Evolutionary conservation across 139 green algal genomes (phyloP), one percentile per base, ranked within the genome.

Genomic region (Tetradesmus lagerheimii): DNA sequence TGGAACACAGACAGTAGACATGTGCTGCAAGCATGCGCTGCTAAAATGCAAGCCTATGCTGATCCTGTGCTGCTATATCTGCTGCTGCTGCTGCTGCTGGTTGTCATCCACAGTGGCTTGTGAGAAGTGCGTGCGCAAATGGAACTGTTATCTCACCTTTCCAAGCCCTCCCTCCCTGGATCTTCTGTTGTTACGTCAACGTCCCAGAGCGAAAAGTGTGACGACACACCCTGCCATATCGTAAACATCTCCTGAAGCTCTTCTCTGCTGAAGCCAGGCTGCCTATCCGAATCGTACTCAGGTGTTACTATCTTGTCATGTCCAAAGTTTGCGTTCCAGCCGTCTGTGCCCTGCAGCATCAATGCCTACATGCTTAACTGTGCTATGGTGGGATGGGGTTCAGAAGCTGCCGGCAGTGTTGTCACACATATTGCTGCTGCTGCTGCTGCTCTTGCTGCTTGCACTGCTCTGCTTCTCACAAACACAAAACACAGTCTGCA

Each of bases 61-160:
- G n/a, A n/a, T n/a, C n/a, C n/a, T n/a, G n/a, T 77, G 66, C 66
- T 37, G 11, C 25, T 38, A 23, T 2, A 11, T 4, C 25, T 77
- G 66, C 66, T 77, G 66, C 66, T 77, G 66, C 66, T 37, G 66
- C 66, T 77, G 66, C 66, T 77, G 66, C 66, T 77, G 66, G 45
- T 57, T 57, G 45, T 57, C 45, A 57, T 57, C 45, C 45, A 57
- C 45, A 57, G 11, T 57, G 45, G 11, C 11, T 12, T 18, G 45
- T 12, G 45, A 9, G 14, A 57, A 57, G 45, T 57, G 14, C 14
- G 11, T 57, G 14, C 45, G 14, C 45, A 57, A 57, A 57, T 57
- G n/a, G n/a, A n/a, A 74, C 15, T 74, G 62, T 74, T 5, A 5
- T 6, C 66, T 34, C 66, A 77, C 66, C 66, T 77, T 18, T 77